Percentiles rank a stretch among this genome's conserved stretches.
Conservation (phyloP, 371 early-diverging fungal genomes). For the Mortierella sp. region DNA sequence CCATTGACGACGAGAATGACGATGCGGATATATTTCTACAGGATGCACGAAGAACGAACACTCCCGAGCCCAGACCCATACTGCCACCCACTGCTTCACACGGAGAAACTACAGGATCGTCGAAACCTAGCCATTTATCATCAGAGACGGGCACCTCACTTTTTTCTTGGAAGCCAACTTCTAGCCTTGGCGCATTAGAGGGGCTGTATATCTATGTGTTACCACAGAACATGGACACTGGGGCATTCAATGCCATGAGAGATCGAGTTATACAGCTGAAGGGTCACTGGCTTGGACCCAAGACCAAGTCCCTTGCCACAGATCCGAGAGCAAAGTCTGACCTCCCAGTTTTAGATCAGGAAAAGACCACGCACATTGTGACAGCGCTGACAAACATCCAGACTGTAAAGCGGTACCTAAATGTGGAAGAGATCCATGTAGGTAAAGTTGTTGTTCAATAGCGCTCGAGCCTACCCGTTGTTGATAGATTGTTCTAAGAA, state of each 20-base stretch:
- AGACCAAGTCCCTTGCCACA: conserved; percentile 16
- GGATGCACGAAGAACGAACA: neutral
- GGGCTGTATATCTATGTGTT: conserved; percentile 26
- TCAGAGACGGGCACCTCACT: no score
- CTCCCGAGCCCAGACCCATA: neutral
- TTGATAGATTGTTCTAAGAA: no score
- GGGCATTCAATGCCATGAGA: conserved; percentile 19
- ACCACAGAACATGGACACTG: conserved; percentile 26
- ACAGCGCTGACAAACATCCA: conserved; percentile 21
- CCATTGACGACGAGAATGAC: conserved; percentile 12
- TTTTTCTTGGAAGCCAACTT: no score
- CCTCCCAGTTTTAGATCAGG: conserved; percentile 18
- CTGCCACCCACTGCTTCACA: neutral
- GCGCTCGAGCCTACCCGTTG: neutral
- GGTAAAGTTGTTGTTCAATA: neutral
- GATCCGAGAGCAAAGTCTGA: conserved; percentile 18
- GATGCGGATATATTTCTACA: neutral
- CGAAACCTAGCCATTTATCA: no score
- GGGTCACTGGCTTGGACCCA: conserved; percentile 39
- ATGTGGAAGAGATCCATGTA: conserved; percentile 23
- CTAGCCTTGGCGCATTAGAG: neutral
- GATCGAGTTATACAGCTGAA: conserved; percentile 17
- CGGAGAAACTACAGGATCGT: no score
- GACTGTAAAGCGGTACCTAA: conserved; percentile 19
- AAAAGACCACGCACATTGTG: conserved; percentile 42